Conservation (phyloP, 306 rosid species). For the Prunus davidiana region DNA sequence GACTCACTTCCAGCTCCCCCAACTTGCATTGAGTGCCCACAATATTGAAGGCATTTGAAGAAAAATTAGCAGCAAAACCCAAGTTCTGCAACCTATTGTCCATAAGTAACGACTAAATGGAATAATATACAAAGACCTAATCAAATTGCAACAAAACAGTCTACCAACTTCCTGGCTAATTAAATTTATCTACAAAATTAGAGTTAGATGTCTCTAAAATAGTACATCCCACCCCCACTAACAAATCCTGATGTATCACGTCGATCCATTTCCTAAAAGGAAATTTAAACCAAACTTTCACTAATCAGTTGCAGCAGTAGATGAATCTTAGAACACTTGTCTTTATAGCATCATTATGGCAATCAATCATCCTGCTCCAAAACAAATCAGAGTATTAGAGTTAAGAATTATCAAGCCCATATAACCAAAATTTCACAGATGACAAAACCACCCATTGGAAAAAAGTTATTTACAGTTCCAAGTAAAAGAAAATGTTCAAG, state of each 20-base stretch:
- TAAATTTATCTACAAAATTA: conserved; percentile 47
- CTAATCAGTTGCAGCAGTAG: conserved; percentile 41
- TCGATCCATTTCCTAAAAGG: conserved; percentile 66
- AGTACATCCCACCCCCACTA: conserved; percentile 75
- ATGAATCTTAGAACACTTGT: conserved; percentile 34
- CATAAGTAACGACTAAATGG: conserved; percentile 48
- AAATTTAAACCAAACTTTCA: conserved; percentile 30
- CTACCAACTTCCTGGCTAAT: conserved; percentile 47
- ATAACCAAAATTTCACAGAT: conserved; percentile 1
- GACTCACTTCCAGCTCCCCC: conserved; percentile 40
- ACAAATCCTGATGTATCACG: conserved; percentile 98
- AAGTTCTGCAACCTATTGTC: conserved; percentile 55
- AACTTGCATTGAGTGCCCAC: conserved; percentile 53
- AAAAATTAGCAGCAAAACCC: conserved; percentile 53
- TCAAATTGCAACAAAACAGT: conserved; percentile 39
- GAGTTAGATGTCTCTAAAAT: conserved; percentile 48
- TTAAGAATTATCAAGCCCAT: neutral
- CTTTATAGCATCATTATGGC: conserved; percentile 28
- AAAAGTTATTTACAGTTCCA: neutral
- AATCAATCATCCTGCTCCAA: conserved; percentile 58
- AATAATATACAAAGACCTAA: conserved; percentile 37
- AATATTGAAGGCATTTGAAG: conserved; percentile 62
- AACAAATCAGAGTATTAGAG: conserved; percentile 28
- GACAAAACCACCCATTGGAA: neutral
- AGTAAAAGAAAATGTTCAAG: neutral